These are phyloP conservation scores for Gleditsia sinensis DNA, from an alignment of 306 rosid species.

Conservation along the genomic window DNA sequence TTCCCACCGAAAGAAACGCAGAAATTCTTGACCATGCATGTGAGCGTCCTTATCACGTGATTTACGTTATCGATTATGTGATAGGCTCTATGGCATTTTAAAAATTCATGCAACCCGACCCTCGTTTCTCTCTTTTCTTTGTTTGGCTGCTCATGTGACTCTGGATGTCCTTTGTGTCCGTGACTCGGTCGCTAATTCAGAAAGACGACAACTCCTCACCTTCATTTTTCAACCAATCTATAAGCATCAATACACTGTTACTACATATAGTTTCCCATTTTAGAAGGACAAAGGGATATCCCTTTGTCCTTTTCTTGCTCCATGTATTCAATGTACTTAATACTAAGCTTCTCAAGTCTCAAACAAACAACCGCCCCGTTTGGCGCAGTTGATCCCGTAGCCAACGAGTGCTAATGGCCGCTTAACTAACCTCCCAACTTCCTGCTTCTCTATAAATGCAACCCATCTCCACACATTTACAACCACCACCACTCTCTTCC, in stretches of 20 bases:
- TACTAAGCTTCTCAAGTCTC: no score
- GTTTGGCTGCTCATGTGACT: constrained; percentile 53
- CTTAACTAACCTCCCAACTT: constrained; percentile 46
- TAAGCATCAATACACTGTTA: background rate
- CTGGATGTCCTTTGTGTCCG: constrained; percentile 38
- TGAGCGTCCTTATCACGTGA: constrained; percentile 57
- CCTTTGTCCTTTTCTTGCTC: background rate
- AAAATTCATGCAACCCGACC: constrained; percentile 27
- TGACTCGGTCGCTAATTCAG: constrained; percentile 49
- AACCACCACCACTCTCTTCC: background rate
- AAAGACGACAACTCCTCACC: no score
- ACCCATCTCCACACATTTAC: background rate
- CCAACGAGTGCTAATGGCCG: constrained; percentile 41
- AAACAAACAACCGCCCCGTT: constrained; percentile 29
- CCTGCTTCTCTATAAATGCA: constrained; percentile 45
- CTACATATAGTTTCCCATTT: background rate
- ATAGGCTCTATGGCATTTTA: constrained; percentile 22
- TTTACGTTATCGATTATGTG: constrained; percentile 9
- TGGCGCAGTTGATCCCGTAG: constrained; percentile 75
- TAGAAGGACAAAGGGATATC: background rate
- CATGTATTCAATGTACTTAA: constrained; percentile 28
- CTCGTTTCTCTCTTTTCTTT: background rate
- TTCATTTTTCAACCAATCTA: constrained; percentile 7
- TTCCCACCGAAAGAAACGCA: constrained; percentile 47
- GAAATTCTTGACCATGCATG: constrained; percentile 41